These are phyloP conservation scores for Umbilicus rupestris DNA, from an alignment of 164 flowering plant species.

Conservation along the genomic window DNA sequence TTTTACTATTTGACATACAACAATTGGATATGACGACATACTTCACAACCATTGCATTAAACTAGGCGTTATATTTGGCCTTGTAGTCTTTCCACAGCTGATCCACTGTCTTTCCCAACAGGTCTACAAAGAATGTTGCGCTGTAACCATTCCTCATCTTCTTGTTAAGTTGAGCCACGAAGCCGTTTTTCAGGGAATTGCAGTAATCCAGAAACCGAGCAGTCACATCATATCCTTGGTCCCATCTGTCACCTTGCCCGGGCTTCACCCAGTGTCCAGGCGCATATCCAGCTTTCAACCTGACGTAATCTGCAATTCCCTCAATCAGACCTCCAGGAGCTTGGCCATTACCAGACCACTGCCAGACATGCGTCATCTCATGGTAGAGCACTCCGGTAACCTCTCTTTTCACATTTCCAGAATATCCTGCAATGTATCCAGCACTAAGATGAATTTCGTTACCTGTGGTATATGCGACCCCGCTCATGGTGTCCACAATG, in stretches of 20 bases:
- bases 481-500: background rate
- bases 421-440: background rate
- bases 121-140: conserved; percentile 10
- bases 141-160: conserved; percentile 11
- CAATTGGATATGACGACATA: too few species aligned
- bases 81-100: conserved; percentile 17
- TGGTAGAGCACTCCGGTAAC: conserved; percentile 10
- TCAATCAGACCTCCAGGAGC: conserved; percentile 11
- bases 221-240: conserved; percentile 14
- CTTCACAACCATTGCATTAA: too few species aligned
- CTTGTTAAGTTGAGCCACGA: conserved; percentile 13
- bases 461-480: background rate
- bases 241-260: conserved; percentile 15
- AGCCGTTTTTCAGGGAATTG: conserved; percentile 9
- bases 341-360: conserved; percentile 10
- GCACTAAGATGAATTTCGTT: conserved; percentile 10
- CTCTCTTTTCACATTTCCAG: conserved; percentile 9
- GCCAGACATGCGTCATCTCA: conserved; percentile 9
- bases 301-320: conserved; percentile 18
- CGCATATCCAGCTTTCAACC: conserved; percentile 14
- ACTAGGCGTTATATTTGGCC: conserved; percentile 3
- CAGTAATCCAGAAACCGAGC: conserved; percentile 16
- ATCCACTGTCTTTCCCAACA: conserved; percentile 16
- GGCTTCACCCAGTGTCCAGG: conserved; percentile 14
- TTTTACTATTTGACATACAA: too few species aligned